These are phyloP conservation scores for Hymenoscyphus scutula DNA, from an alignment of 2,329 filamentous ascomycete genomes.

Conservation along the genomic window DNA sequence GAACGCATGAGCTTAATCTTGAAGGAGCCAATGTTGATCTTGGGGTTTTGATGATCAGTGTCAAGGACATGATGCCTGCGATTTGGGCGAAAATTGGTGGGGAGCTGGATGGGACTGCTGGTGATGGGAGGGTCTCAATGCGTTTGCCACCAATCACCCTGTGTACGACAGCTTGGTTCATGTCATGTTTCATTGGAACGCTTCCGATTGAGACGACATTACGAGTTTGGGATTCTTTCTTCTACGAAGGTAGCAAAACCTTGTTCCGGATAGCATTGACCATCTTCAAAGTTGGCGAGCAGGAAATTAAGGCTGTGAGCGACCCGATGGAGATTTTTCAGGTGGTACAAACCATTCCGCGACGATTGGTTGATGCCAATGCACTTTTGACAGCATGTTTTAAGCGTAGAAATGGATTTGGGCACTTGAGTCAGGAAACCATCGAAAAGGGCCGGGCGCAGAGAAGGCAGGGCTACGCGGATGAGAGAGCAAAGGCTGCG, in stretches of 20 bases:
- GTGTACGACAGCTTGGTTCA: constrained; percentile 95
- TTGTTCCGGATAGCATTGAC: constrained; percentile 88
- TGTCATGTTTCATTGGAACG: constrained; percentile 93
- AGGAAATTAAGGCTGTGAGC: constrained; percentile 71
- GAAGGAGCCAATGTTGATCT: constrained; percentile 93
- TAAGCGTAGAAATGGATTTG: constrained; percentile 74
- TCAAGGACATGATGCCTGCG: constrained; percentile 76
- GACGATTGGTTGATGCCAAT: constrained; percentile 79
- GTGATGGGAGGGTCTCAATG: constrained; percentile 36
- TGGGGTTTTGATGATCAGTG: constrained; percentile 83
- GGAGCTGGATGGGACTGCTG: constrained; percentile 55
- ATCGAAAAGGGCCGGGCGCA: constrained; percentile 76
- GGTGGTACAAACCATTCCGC: constrained; percentile 82
- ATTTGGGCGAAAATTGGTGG: constrained; percentile 88
- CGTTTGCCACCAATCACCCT: constrained; percentile 85
- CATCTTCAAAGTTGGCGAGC: constrained; percentile 85
- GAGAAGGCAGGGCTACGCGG: constrained; percentile 50
- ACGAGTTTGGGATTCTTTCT: constrained; percentile 92
- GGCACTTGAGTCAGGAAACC: constrained; percentile 74
- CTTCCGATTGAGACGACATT: constrained; percentile 88
- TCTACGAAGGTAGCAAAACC: constrained; percentile 92
- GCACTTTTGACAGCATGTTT: constrained; percentile 80
- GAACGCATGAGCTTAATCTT: constrained; percentile 85
- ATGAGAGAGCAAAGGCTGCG: constrained; percentile 32
- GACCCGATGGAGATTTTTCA: constrained; percentile 97